A percentile compares a stretch with the other conserved stretches of the same genome.
These are phyloP conservation scores for Cercis canadensis DNA, from an alignment of 306 rosid genomes.

Conservation along the genomic window DNA sequence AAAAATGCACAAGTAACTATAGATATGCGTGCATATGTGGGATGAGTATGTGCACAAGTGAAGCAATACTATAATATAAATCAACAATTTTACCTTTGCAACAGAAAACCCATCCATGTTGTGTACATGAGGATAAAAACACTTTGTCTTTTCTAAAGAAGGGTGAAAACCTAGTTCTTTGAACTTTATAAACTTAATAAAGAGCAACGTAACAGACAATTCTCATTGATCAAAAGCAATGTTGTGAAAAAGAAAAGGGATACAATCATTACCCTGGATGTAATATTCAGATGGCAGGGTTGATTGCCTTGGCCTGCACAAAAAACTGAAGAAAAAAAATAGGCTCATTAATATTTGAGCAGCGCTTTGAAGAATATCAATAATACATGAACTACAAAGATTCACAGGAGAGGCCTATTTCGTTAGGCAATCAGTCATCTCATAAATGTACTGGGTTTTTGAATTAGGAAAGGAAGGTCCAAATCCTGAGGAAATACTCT, in stretches of 20 bases:
- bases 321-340: no score
- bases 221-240: slow-evolving; percentile 8
- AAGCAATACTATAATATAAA: not conserved
- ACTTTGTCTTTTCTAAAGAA: slow-evolving; percentile 87
- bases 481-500: slow-evolving; percentile 2
- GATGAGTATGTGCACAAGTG: not conserved
- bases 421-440: slow-evolving; percentile 28
- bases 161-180: slow-evolving; percentile 93
- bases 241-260: slow-evolving; percentile 1
- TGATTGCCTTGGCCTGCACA: no score
- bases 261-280: slow-evolving; percentile 73
- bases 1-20: not conserved
- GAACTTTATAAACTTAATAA: slow-evolving; percentile 68
- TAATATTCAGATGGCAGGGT: no score
- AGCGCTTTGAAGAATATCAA: no score
- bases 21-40: slow-evolving; percentile 5
- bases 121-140: slow-evolving; percentile 96
- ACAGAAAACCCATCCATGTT: slow-evolving; percentile 99
- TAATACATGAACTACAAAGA: slow-evolving; percentile 6
- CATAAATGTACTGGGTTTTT: not conserved
- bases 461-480: not conserved
- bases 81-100: slow-evolving; percentile 68
- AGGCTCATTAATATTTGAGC: no score
- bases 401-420: not conserved
- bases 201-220: slow-evolving; percentile 24